Base-by-base conservation (phyloP, 257 asterid genomes). In the Mitragyna speciosa region DNA sequence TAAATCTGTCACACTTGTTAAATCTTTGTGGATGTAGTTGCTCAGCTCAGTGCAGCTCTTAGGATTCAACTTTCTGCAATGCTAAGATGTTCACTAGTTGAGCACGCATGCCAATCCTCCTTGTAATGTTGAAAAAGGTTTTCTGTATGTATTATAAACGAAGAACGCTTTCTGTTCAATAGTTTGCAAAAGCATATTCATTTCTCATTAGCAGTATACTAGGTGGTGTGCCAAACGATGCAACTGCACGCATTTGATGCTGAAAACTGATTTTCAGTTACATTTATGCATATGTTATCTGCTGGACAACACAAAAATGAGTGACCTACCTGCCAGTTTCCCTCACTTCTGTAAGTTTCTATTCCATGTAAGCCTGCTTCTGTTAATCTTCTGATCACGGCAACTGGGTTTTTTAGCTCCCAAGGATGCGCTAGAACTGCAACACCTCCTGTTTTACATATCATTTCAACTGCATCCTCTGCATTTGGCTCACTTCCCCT, bases 351-450 rank as follows among this genome's bases (percentile, higher is more conserved):
- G 79, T 92, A 94, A 79, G 90, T 91, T 84, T 96, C 99, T 78
- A 96, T 69, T 52, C 98, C 98, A 39, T 94, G 97, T 48, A 96
- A 80, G 51, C 99, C 99, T 7, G 91, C 96, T 12, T 94, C 98
- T 80, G 88, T 91, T 76, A 96, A 86, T 82, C 92, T 87, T 85
- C 92, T 90, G 75, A 94, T 86, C 48, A 96, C 82, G 56, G 88
- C 82, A 84, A 86, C 83, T 8, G 97, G 97, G 80, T 92, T 90
- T 83, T 96, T 96, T 68, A 96, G 85, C 48, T 97, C 95, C 99
- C 99, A 96, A 43, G 99, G 99, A 87, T 96, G 99, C 24, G 99
- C 99, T 87, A 96, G 82, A 70, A 96, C 97, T 19, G 98, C 88
- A 77, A 96, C 89, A 74, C 98, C 99, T 51, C 99, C 99, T 0